Base-by-base conservation (phyloP, 257 asterid species). In the Lithospermum erythrorhizon region DNA sequence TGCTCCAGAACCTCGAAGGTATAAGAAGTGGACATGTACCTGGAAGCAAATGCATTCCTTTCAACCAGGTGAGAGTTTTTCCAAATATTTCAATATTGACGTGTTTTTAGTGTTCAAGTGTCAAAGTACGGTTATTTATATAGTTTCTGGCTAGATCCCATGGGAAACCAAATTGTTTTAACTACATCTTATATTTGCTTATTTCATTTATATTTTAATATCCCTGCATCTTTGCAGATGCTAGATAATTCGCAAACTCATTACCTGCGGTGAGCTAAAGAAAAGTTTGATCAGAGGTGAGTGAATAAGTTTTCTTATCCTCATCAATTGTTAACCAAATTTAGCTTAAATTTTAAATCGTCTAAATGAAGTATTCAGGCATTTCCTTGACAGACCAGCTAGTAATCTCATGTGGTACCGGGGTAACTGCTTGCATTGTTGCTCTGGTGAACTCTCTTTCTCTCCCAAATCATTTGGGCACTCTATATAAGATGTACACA, bases 1-100 rank as follows among this genome's bases (percentile, higher is more conserved):
- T 73, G 96, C 95, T 65, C 94, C 94, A 37, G 98, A 90, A 87
- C 98, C 98, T 65, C 89, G 98, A 90, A 68, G 98, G 96, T 73
- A 72, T 90, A 67, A 82, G 88, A 76, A 75, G 96, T 74, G 98
- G 98, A 27, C 95, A 85, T 69, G 82, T 87, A 60, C 94, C 96
- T 3, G 88, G 95, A 21, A 90, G 98, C 87, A 90, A 90, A 73
- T 90, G 98, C 64, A 37, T 90, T 61, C 96, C 98, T 48, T 90
- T 90, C 70, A 59, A 86, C 13, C 84, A 90, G 95, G 98, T 90
- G 70, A 63, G 68, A 22, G 18, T 11, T 0, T 41, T 35, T 7
- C 13, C 45, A 35, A 27, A 2, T 27, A 35, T 35, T 35, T 9
- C 47, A 35, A 6, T 35, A 9, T 8, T 11, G 47, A 9, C 15